phyloP scores from a whole-genome alignment of 768 basidiomycete species.

The Aureoboletus auriporus region DNA sequence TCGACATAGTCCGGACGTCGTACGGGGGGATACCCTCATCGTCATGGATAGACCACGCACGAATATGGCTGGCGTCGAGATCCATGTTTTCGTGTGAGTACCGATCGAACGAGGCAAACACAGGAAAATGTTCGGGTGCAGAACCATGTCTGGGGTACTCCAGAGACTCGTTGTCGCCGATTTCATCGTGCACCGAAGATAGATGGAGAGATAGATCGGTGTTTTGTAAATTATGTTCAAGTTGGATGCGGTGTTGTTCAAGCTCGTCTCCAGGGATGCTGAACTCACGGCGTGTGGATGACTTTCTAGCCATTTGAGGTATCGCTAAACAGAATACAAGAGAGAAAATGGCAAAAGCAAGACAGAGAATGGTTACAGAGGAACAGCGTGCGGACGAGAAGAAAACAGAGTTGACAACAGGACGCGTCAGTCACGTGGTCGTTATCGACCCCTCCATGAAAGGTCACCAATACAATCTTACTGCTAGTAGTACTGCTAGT shows the following conservation, averaged over 20 bases:
- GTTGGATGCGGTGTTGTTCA: conserved; percentile 71
- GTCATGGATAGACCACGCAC: conserved; percentile 59
- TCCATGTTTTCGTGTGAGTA: conserved; percentile 54
- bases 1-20: conserved; percentile 70
- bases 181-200: conserved; percentile 45
- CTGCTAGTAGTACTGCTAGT: no score
- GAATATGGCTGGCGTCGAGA: conserved; percentile 46
- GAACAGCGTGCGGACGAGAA: conserved; percentile 8
- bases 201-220: conserved; percentile 70
- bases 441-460: conserved; percentile 2
- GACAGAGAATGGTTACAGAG: neutral
- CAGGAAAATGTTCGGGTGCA: conserved; percentile 50
- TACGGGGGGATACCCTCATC: conserved; percentile 69
- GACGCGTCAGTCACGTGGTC: conserved; percentile 29
- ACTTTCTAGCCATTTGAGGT: conserved; percentile 17
- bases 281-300: conserved; percentile 34
- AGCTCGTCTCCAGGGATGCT: conserved; percentile 70
- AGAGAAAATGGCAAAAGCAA: conserved; percentile 11
- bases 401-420: conserved; percentile 19
- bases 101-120: conserved; percentile 59
- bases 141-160: conserved; percentile 74
- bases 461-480: conserved; percentile 7
- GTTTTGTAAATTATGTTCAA: conserved; percentile 74
- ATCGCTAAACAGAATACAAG: conserved; percentile 16
- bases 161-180: conserved; percentile 46